Evolutionary conservation across 169 alveolate species (phyloP), one percentile per base, ranked within the genome.

Genomic region (Eimeria nieschulzi): DNA sequence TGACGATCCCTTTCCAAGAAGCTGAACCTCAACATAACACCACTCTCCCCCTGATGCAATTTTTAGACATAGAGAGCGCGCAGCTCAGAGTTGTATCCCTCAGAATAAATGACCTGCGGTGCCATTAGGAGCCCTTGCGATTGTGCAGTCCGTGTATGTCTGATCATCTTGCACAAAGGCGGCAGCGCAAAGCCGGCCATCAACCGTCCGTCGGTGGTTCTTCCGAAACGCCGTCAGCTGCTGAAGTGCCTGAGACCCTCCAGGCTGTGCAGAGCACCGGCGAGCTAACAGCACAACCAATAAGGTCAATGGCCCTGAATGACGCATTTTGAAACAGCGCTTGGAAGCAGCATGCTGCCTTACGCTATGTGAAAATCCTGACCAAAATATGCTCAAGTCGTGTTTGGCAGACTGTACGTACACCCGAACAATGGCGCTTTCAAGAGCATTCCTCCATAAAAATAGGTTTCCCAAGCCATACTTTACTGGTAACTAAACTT

Each of bases 1-100:
- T 53, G 97, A 93, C 19, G 95, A 91, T 9, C 98, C 98, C 23
- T 96, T 97, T 54, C 98, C 98, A 55, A 97, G 95, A 54, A 97
- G 93, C 90, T 97, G 98, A n/a, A 97, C 98, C 92, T 97, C 98
- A 39, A 97, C 98, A 91, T 97, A 97, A 90, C 98, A 97, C 98
- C 98, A 97, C 64, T 97, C 98, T 39, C 97, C 90, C 33, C 98
- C 97, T 92, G 94, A 12, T 10, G 54, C 7, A 51, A 15, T 6
- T 0, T 7, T 73, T 39, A 13, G 66, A 59, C 13, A 10, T 59
- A 13, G 66, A 59, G 66, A 59, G 66, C 13, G n/a, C 13, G 66
- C 66, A 17, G 66, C 66, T 59, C 46, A 17, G 64, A 55, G 66
- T 26, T 46, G 83, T 12, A 73, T n/a, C 55, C 83, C 15, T 19